Base-by-base conservation (phyloP, 2,329 filamentous ascomycete species). In the Hypoxylon sp. region DNA sequence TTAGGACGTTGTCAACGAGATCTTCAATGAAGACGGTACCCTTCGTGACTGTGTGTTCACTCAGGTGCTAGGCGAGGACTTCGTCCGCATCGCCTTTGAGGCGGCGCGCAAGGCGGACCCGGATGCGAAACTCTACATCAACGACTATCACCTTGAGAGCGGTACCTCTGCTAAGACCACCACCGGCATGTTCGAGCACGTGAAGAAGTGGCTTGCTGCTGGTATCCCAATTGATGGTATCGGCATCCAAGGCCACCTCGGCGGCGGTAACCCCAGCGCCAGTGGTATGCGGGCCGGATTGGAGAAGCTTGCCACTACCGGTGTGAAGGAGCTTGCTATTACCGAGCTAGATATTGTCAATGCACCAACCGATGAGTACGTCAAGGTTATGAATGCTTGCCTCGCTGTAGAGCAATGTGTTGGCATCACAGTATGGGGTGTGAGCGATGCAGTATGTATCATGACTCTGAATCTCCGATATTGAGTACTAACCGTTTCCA, bases 101-200 rank as follows among this genome's bases (percentile, higher is more conserved):
- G 87, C 91, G 9, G 91, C 92, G 17, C 86, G 87, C 57, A 83
- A 84, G 8, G 90, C 89, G 11, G 91, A 93, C 77, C 90, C 91
- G 2, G 74, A 80, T 62, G 90, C 89, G 2, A 91, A 90, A 80
- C 84, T 94, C 42, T 94, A 92, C 82, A 92, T 93, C 81, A 94
- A 94, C 80, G 91, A 94, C 78, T 88, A 85, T 80, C 91, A 91
- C 81, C 85, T 92, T 57, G 90, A 71, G 69, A 82, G 77, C 39
- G 84, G 88, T 19, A 83, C 74, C 66, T 86, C 86, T 26, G 81
- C 85, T 69, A 93, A 94, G 82, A 52, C 82, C 60, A 82, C 83
- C 35, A 81, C 74, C 19, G 84, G 84, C 51, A 85, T 90, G 80
- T 81, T 84, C 11, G 75, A 74, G 39, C 81, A 87, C 74, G 90